phyloP scores from a whole-genome alignment of 441 rosid species.

The Isatis lusitanica region DNA sequence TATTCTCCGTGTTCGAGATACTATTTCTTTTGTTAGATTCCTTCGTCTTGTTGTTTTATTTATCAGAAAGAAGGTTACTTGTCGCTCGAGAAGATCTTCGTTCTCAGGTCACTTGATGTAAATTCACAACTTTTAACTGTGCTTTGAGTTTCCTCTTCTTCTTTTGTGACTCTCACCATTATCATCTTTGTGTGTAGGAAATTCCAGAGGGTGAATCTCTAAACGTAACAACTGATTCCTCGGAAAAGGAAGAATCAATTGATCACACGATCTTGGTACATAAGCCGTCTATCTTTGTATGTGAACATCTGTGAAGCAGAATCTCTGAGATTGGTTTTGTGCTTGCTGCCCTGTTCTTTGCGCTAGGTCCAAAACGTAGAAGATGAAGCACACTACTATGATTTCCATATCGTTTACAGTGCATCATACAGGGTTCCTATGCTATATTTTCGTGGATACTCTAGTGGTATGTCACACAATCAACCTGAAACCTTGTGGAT shows the following conservation, averaged over 20 bases:
- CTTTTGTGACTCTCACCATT: background rate
- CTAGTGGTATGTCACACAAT: constrained; percentile 48
- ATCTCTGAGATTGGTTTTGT: background rate
- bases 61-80: constrained; percentile 51
- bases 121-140: background rate
- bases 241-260: constrained; percentile 41
- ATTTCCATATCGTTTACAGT: constrained; percentile 76
- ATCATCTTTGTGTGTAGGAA: constrained; percentile 34
- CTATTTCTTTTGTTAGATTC: background rate
- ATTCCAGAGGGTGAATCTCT: constrained; percentile 26
- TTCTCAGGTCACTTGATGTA: constrained; percentile 47
- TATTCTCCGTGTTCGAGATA: background rate
- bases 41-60: background rate
- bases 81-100: constrained; percentile 58
- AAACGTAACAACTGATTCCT: constrained; percentile 34
- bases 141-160: background rate
- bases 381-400: constrained; percentile 57
- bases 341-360: background rate
- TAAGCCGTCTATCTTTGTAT: background rate
- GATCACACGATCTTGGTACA: constrained; percentile 74
- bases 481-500: background rate
- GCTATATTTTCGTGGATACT: constrained; percentile 68
- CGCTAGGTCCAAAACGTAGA: constrained; percentile 45
- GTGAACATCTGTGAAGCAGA: background rate
- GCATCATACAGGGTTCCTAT: constrained; percentile 71